Base-by-base conservation (phyloP, 352 stramenopile genomes). In the Saprolegnia parasitica region DNA sequence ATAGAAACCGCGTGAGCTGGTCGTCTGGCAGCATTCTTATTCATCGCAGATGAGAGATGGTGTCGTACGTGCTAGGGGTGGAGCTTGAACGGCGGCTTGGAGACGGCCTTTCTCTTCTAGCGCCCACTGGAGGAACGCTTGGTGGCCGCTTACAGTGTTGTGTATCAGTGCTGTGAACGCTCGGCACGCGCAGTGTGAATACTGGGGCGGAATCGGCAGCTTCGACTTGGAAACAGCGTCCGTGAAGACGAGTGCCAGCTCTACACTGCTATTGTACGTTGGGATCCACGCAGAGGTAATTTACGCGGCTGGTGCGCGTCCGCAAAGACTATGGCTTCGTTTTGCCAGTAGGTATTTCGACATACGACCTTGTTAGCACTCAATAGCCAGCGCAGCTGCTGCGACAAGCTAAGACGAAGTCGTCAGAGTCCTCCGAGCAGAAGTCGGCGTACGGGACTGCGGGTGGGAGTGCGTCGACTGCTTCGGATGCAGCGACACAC, bases 151-250 rank as follows among this genome's bases (percentile, higher is more conserved):
- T 9, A 67, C 58, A 0, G 50, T 23, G 4, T n/a, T 52, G 49
- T 67, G 58, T 39, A 67, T 67, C 4, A 67, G 29, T 56, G 52
- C 54, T 1, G 58, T 67, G 40, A 56, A 67, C 8, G 35, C 18
- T 15, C 49, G 37, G 42, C 23, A 56, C 6, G n/a, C 20, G 10
- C 58, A 21, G 50, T 67, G 58, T 9, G 58, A 40, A 21, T 67
- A 67, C 21, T 67, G 58, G 8, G 58, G 58, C 24, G 58, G 58
- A 21, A 67, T 67, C 16, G 58, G 58, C 40, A 67, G 23, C 35
- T 67, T 67, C 5, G 58, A 39, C 39, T 67, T 67, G 40, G 54
- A 21, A 4, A 67, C 39, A 49, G 58, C 58, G 21, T 67, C 45
- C 20, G 37, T 55, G n/a, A 67, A 67, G 4, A 56, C 10, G 4